phyloP scores from a whole-genome alignment of 176 grass and related monocot species.

The Triticum urartu region DNA sequence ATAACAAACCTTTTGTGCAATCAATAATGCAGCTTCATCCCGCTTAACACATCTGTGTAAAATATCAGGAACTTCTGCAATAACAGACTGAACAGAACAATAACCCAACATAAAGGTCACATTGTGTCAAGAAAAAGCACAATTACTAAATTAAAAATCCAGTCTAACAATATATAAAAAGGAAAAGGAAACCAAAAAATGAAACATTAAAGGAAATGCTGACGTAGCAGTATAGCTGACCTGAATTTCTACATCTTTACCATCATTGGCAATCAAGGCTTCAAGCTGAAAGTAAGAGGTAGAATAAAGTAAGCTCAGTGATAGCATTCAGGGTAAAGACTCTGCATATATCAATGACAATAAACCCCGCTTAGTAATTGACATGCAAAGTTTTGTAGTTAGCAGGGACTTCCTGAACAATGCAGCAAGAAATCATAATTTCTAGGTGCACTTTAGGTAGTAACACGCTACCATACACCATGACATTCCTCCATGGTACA shows the following conservation, averaged over 20 bases:
- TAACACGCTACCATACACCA: not conserved
- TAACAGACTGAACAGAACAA: slow-evolving; percentile 66
- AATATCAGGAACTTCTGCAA: slow-evolving; percentile 85
- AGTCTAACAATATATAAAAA: not conserved
- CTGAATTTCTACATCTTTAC: slow-evolving; percentile 82
- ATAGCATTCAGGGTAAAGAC: not conserved
- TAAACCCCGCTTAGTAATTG: not conserved
- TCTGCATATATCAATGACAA: not conserved
- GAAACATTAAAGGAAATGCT: slow-evolving; percentile 19
- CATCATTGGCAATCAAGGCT: slow-evolving; percentile 74
- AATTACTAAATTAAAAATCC: not conserved
- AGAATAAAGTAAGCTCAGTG: slow-evolving; percentile 13
- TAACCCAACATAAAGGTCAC: slow-evolving; percentile 27
- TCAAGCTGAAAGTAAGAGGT: slow-evolving; percentile 62
- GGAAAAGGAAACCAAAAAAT: not conserved
- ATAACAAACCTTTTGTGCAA: slow-evolving; percentile 76
- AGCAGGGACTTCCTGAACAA: not conserved
- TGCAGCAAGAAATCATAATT: slow-evolving; percentile 1
- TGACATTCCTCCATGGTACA: not conserved
- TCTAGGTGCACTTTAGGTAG: not conserved
- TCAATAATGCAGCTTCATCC: slow-evolving; percentile 79
- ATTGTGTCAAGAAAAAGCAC: slow-evolving; percentile 8
- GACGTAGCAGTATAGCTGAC: slow-evolving; percentile 32
- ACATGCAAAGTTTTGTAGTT: not conserved
- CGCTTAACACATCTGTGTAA: slow-evolving; percentile 79